Base-by-base conservation (phyloP, 495 filamentous ascomycete genomes). In the Penicillium longicatenatum region DNA sequence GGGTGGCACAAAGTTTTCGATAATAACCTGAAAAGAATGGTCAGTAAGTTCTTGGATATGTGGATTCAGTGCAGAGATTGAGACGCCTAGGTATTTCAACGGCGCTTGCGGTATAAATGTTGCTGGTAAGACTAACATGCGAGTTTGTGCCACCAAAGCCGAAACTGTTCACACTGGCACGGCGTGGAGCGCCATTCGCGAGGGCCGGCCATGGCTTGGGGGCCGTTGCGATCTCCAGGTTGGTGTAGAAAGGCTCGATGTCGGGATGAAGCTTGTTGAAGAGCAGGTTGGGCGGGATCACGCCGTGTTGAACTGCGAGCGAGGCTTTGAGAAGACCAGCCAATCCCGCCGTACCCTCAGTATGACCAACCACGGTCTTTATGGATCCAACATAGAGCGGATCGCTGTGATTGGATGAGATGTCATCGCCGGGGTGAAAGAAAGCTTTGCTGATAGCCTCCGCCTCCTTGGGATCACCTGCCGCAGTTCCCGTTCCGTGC, bases 401-500 rank as follows among this genome's bases (percentile, higher is more conserved):
- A 53, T 22, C 41, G n/a, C n/a, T n/a, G n/a, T n/a, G n/a, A n/a
- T n/a, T n/a, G n/a, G n/a, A n/a, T n/a, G n/a, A n/a, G n/a, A n/a
- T n/a, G n/a, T n/a, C n/a, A n/a, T n/a, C n/a, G n/a, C n/a, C n/a
- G n/a, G n/a, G n/a, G n/a, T n/a, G n/a, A 69, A 58, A 2, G 71
- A 45, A 14, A 47, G 57, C 6, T 74, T 70, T 9, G 50, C 43
- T 2, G 67, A 41, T 52, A 14, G 64, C 51, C 2, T 20, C 73
- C 0, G 78, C 72, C 59, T 91, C 87, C 2, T 83, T 76, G 0
- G 84, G 85, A 59, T 89, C 86, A 3, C 86, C 86, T 1, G 75
- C 72, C 4, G 26, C 68, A 2, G 86, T 89, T 6, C 85, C 86
- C 0, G 85, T 88, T 11, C 83, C 57, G 71, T 76, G 57, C 4